Percentiles rank a stretch among this genome's conserved stretches.
Conservation (phyloP, 768 basidiomycete species). For the Gymnopilus junonius region DNA sequence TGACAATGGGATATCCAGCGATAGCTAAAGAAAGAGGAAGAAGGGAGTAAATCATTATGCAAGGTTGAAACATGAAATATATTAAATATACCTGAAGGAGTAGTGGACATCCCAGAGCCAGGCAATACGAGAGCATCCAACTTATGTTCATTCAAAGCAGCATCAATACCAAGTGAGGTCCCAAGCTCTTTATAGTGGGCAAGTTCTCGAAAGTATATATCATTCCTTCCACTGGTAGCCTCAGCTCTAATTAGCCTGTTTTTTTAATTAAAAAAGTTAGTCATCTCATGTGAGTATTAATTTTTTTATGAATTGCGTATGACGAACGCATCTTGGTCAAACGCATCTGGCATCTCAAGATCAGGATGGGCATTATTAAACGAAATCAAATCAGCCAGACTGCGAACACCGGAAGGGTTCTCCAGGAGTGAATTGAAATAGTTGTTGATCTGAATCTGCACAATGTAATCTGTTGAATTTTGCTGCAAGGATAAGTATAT, state of each 20-base stretch:
- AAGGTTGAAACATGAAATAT: background rate
- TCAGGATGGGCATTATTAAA: constrained; percentile 58
- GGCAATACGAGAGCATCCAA: constrained; percentile 60
- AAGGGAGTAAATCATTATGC: background rate
- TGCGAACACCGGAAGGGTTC: constrained; percentile 59
- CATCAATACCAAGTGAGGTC: constrained; percentile 55
- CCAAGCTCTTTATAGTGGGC: constrained; percentile 49
- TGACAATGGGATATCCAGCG: constrained; percentile 67
- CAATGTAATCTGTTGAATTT: too few relatives aligned
- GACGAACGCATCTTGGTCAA: constrained; percentile 13
- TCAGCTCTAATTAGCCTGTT: constrained; percentile 42
- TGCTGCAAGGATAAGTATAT: too few relatives aligned
- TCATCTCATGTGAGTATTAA: constrained; percentile 35
- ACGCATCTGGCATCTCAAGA: constrained; percentile 48
- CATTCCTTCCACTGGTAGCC: constrained; percentile 41
- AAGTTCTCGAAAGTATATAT: constrained; percentile 46
- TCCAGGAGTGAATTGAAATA: constrained; percentile 51
- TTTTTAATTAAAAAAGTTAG: background rate
- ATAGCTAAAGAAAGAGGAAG: constrained; percentile 38
- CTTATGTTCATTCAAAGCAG: constrained; percentile 43
- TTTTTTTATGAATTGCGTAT: constrained; percentile 35
- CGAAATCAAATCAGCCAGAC: constrained; percentile 57
- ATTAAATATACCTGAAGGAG: constrained; percentile 35
- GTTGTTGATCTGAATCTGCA: constrained; percentile 52
- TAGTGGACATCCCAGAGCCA: constrained; percentile 35